A percentile compares a stretch with the other conserved stretches of the same genome.
Conservation (phyloP, 2,329 filamentous ascomycete genomes). For the Calonectria pseudoturangicola region DNA sequence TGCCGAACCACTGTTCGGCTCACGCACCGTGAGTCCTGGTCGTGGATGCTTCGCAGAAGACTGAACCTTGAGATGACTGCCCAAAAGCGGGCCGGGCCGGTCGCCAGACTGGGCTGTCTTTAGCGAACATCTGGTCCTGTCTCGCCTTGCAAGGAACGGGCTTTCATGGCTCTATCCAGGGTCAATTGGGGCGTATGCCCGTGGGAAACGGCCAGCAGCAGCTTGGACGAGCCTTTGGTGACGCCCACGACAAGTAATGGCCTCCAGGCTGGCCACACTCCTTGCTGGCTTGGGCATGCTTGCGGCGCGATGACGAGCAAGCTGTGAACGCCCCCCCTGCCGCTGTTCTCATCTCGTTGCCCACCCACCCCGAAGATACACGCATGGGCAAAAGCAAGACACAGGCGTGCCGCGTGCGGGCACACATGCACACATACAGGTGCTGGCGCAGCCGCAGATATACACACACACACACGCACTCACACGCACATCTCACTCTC, state of each 20-base stretch:
- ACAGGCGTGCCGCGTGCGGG: constrained; percentile 18
- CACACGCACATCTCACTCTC: constrained; percentile 34
- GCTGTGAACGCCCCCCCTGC: constrained; percentile 41
- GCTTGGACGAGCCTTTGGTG: constrained; percentile 39
- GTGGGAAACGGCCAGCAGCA: constrained; percentile 21
- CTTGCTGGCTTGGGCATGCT: constrained; percentile 41
- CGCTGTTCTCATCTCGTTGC: constrained; percentile 21
- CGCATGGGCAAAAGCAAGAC: constrained; percentile 26
- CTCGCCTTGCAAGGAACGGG: constrained; percentile 41
- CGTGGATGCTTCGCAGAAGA: constrained; percentile 25
- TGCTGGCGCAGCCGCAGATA: not conserved
- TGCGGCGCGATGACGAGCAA: constrained; percentile 42
- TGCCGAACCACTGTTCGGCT: constrained; percentile 28
- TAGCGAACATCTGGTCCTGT: constrained; percentile 46
- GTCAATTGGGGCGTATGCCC: constrained; percentile 43
- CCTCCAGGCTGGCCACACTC: constrained; percentile 43
- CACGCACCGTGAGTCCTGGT: constrained; percentile 26
- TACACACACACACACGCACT: constrained; percentile 29
- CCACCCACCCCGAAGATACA: constrained; percentile 37
- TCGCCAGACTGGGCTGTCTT: constrained; percentile 50
- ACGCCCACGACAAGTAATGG: constrained; percentile 40
- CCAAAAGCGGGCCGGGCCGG: constrained; percentile 54
- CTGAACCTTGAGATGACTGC: constrained; percentile 41
- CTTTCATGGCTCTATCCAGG: constrained; percentile 29
- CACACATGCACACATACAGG: constrained; percentile 12